Evolutionary conservation across 768 basidiomycete genomes (phyloP), one percentile per base, ranked within the genome.

Genomic region (Albatrellus ellisii): DNA sequence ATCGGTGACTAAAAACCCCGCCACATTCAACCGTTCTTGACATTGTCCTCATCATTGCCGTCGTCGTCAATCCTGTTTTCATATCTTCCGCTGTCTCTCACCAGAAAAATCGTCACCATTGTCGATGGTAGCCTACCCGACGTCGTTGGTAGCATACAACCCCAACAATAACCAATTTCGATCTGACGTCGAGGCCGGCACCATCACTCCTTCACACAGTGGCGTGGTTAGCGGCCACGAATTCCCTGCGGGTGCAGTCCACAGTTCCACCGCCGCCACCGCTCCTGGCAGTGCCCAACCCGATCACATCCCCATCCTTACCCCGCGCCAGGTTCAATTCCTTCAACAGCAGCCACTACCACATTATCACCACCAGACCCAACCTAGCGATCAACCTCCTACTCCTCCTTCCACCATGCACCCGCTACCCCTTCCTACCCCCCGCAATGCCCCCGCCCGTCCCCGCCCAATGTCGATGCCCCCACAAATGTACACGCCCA

Each of bases 391-490:
- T 42, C 60, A 50, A 45, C 52, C 53, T 42, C 41, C 62, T 9
- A 29, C 10, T 24, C 44, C 58, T 39, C 44, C 47, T 51, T 41
- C 39, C 58, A 52, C 56, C 63, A 40, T 62, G 61, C 49, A 58
- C 41, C 43, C 53, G 10, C 54, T 15, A 56, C 33, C 44, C 60
- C 52, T 48, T 1, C 46, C 47, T 42, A 38, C 55, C 45, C 39
- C 51, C 38, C 41, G 35, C 53, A 35, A 48, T 51, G 29, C 47
- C 53, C 26, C 44, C 52, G 32, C 58, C 52, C 51, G 68, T 51
- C 73, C 75, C 43, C 65, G 80, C 32, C 82, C 82, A 36, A 66
- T 79, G 38, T 84, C 83, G 7, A 79, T 85, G 75, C 82, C 82
- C 32, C 79, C 82, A 9, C 79, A 79, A 57, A 52, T 70, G 18